Base-by-base conservation (phyloP, 176 grass and related monocot genomes). In the Carex pumila region DNA sequence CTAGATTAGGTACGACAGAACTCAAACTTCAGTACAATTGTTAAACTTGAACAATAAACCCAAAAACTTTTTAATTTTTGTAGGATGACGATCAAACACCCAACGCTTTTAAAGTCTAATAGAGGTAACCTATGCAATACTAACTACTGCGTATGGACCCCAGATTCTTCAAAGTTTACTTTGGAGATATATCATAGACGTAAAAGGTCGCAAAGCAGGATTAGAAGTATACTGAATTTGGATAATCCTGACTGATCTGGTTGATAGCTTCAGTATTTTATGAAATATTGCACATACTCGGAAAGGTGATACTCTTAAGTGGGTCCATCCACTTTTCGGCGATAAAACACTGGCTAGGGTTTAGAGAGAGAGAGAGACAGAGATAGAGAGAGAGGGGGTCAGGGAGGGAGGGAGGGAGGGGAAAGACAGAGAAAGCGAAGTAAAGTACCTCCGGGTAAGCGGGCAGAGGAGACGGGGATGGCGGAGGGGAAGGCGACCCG, bases 341-440 rank as follows among this genome's bases (percentile, higher is more conserved):
- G 7, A 58, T 56, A 79, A 0, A 32, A 19, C n/a, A 79, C 77
- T 58, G 9, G 55, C 37, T 82, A 82, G 80, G 80, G 80, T 82
- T 82, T 67, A 39, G 10, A 66, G 31, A 59, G 47, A 5, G 55
- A 80, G 34, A 41, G 55, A 19, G 25, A 21, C n/a, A 58, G 19
- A 4, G 2, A 12, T 11, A 13, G 29, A 1, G 10, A 10, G 5
- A 5, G 6, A 3, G 17, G 18, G 54, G 5, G 47, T 22, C 12
- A 36, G 21, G 2, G 54, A 31, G 74, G 49, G 7, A 12, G 49
- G 2, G 29, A 0, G 11, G 1, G 18, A 7, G 6, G 8, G 47
- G 9, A 6, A 17, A 5, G 71, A 62, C 19, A 62, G 7, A 54
- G 12, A 75, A 22, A 14, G 19, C 10, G 47, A 75, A 30, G 18